These are phyloP conservation scores for Solanum okadae DNA, from an alignment of 257 asterid species.

Conservation along the genomic window DNA sequence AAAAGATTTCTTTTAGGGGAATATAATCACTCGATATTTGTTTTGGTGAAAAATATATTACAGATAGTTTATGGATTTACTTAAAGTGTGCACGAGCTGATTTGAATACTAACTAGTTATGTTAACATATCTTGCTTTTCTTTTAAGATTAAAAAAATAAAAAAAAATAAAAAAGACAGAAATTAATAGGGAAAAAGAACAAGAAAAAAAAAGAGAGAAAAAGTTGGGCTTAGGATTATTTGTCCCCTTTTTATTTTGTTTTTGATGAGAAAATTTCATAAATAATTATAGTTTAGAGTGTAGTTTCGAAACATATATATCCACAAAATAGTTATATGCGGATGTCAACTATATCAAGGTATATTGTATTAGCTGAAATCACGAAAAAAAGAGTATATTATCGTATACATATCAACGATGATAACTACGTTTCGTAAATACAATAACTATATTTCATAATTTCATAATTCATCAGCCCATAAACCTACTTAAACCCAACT, in stretches of 20 bases:
- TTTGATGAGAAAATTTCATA: neutral
- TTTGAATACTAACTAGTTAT: neutral
- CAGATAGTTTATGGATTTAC: fast-evolving
- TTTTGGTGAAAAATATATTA: neutral
- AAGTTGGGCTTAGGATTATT: neutral
- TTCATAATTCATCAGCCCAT: neutral
- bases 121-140: neutral
- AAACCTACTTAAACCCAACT: neutral
- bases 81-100: neutral
- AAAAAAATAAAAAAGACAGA: neutral
- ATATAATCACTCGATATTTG: neutral
- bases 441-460: neutral
- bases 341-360: fast-evolving
- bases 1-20: neutral
- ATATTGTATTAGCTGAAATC: neutral
- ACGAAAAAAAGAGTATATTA: fast-evolving
- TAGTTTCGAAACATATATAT: neutral
- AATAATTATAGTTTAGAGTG: neutral
- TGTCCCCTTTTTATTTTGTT: neutral
- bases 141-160: neutral
- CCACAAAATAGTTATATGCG: neutral
- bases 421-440: neutral
- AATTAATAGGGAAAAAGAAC: neutral
- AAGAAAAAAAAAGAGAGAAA: too few relatives aligned
- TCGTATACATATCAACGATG: neutral